Evolutionary conservation across 345 rosid genomes (phyloP).

Genomic region (Kernera saxatilis): DNA sequence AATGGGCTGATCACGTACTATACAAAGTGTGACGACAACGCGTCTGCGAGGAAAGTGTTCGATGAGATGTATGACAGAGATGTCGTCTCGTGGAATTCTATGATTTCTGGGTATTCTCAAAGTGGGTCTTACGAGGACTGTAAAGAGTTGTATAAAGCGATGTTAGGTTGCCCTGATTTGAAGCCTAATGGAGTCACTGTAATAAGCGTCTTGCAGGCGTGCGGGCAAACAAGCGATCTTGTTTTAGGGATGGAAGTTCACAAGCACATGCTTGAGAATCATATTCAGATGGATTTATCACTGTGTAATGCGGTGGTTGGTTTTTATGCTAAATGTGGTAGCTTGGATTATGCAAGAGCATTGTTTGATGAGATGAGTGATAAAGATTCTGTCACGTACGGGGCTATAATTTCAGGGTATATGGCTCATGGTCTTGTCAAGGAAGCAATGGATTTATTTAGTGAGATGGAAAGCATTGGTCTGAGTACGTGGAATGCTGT

Average conservation of each 20-base stretch:
- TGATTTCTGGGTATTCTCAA: conserved; percentile 81
- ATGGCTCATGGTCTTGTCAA: conserved; percentile 68
- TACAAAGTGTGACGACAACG: conserved; percentile 42
- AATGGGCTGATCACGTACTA: conserved; percentile 69
- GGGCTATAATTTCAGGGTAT: conserved; percentile 65
- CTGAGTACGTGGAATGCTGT: conserved; percentile 75
- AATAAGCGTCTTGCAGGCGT: conserved; percentile 67
- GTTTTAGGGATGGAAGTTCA: conserved; percentile 73
- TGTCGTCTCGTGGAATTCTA: conserved; percentile 77
- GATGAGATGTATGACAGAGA: conserved; percentile 60
- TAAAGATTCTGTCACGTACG: conserved; percentile 61
- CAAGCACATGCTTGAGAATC: conserved; percentile 35
- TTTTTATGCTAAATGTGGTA: conserved; percentile 74
- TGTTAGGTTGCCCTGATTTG: conserved; percentile 40
- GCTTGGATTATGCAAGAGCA: conserved; percentile 64
- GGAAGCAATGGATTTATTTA: conserved; percentile 49
- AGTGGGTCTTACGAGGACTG: conserved; percentile 59
- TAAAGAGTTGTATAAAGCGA: conserved; percentile 51
- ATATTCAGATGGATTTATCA: conserved; percentile 46
- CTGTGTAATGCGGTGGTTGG: conserved; percentile 67
- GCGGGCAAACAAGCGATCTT: conserved; percentile 63
- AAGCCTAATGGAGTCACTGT: conserved; percentile 63
- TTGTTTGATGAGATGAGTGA: conserved; percentile 62
- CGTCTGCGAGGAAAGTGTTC: conserved; percentile 53
- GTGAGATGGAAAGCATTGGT: conserved; percentile 39